Evolutionary conservation across 495 filamentous ascomycete genomes (phyloP).

Genomic region (Parathielavia hyrcaniae): DNA sequence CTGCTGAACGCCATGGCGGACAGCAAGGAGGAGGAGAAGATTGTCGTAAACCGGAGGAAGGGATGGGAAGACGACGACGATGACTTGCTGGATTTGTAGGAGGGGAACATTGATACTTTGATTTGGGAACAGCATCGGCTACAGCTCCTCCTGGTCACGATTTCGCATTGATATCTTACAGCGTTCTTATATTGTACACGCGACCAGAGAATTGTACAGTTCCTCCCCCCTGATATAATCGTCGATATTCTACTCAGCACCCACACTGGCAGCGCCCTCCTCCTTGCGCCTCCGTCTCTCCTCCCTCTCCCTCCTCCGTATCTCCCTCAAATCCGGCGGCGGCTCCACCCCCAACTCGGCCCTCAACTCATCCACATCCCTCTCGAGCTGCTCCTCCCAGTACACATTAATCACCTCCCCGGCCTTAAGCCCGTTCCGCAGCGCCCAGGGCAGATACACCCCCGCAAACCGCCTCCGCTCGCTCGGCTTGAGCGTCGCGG

Average conservation of each 20-base stretch:
- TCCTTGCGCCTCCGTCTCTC: conserved; percentile 61
- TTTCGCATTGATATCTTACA: no score
- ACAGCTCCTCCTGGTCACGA: neutral
- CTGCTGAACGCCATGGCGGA: conserved; percentile 76
- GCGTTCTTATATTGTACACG: neutral
- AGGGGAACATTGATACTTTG: no score
- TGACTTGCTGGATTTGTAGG: conserved; percentile 60
- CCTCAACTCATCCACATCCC: conserved; percentile 71
- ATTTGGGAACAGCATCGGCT: neutral
- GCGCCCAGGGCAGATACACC: conserved; percentile 84
- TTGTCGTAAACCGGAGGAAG: conserved; percentile 77
- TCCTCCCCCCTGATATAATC: neutral
- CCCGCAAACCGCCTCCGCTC: conserved; percentile 67
- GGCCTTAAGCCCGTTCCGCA: conserved; percentile 68
- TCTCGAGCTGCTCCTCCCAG: conserved; percentile 93
- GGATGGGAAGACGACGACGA: conserved; percentile 82
- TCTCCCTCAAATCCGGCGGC: conserved; percentile 82
- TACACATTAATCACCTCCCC: conserved; percentile 93
- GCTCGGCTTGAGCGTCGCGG: conserved; percentile 68
- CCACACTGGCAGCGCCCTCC: conserved; percentile 24
- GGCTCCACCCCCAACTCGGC: conserved; percentile 71
- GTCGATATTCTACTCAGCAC: neutral
- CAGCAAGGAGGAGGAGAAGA: conserved; percentile 63
- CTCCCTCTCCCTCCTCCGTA: conserved; percentile 61
- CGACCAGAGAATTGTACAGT: neutral